Conservation (phyloP, 1,284 basidiomycete species). For the Polyporus tsugae region DNA sequence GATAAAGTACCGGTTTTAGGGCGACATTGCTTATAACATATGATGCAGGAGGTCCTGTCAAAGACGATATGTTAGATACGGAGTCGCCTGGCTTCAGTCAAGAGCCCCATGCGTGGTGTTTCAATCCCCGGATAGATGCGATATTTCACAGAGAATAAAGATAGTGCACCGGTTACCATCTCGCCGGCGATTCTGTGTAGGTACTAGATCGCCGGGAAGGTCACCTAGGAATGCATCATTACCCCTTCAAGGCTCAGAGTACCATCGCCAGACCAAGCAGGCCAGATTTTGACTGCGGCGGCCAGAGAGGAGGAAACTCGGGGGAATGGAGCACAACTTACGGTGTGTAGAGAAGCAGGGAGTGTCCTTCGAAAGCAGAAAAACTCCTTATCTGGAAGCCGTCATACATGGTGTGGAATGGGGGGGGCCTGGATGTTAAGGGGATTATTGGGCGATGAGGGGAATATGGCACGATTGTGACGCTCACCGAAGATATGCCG, state of each 20-base stretch:
- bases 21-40: not conserved
- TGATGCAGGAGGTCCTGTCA: not conserved
- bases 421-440: constrained; percentile 17
- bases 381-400: constrained; percentile 17
- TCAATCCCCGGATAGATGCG: constrained; percentile 14
- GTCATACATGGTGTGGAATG: constrained; percentile 6
- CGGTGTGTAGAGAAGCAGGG: constrained; percentile 17
- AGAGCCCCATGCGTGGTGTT: not conserved
- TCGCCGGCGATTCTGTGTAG: not conserved
- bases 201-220: not conserved
- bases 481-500: constrained; percentile 32
- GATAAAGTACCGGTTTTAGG: not conserved
- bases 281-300: not conserved
- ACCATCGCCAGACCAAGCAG: not conserved
- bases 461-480: constrained; percentile 11
- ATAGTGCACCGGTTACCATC: constrained; percentile 2
- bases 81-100: not conserved
- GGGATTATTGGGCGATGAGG: constrained; percentile 17
- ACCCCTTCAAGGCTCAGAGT: not conserved
- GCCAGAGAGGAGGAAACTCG: constrained; percentile 30
- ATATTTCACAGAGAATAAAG: constrained; percentile 16
- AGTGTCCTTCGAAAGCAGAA: not conserved
- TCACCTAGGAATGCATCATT: not conserved
- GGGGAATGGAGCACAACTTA: constrained; percentile 25
- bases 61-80: constrained; percentile 3